These are phyloP conservation scores for Pestalotiopsis fici DNA, from an alignment of 2,329 filamentous ascomycete species.

Conservation along the genomic window DNA sequence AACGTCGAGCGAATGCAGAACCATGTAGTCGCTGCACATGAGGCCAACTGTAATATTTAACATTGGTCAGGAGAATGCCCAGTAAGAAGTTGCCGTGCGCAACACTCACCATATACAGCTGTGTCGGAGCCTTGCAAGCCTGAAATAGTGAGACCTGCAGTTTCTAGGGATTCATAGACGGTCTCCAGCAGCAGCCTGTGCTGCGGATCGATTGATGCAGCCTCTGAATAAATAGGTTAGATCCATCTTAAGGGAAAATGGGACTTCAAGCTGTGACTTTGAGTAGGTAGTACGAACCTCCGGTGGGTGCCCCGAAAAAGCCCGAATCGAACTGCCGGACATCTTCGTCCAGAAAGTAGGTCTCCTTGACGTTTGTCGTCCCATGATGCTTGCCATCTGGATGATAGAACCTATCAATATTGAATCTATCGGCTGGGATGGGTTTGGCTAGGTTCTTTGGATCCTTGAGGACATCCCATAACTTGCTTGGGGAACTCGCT, in stretches of 20 bases:
- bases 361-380: constrained; percentile 16
- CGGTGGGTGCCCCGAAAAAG: too few species aligned
- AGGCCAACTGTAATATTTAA: not conserved
- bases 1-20: too few species aligned
- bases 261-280: too few species aligned
- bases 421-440: constrained; percentile 23
- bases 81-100: not conserved
- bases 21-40: not conserved
- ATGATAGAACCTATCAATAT: constrained; percentile 19
- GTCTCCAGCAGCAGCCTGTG: constrained; percentile 24
- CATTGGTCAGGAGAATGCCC: not conserved
- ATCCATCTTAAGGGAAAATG: constrained; percentile 8
- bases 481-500: constrained; percentile 21
- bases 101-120: not conserved
- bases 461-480: constrained; percentile 24
- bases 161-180: constrained; percentile 26
- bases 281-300: too few species aligned
- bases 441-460: constrained; percentile 10
- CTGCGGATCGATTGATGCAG: constrained; percentile 13
- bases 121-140: not conserved
- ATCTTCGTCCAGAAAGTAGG: constrained; percentile 31
- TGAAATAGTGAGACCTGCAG: not conserved
- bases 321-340: constrained; percentile 18
- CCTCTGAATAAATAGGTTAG: constrained; percentile 17
- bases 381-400: constrained; percentile 16